A percentile compares a stretch with the other conserved stretches of the same genome.
Conservation (phyloP, 2,329 filamentous ascomycete genomes). For the Epicoccum nigrum region DNA sequence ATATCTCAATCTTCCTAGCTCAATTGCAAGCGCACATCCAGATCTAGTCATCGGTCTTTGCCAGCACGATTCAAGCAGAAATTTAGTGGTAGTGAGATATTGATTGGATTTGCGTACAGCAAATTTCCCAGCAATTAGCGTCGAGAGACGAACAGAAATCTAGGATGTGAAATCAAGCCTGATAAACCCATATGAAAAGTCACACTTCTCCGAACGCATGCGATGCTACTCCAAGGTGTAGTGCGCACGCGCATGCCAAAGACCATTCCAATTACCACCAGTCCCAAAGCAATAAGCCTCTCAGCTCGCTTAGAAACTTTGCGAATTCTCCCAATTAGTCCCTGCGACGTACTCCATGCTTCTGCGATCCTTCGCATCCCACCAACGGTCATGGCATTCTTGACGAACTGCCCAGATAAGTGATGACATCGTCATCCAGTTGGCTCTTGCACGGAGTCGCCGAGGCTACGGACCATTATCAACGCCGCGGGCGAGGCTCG, state of each 20-base stretch:
- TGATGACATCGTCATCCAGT: conserved; percentile 1
- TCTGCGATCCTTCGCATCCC: conserved; percentile 9
- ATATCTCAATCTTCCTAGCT: neutral
- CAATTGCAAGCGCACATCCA: neutral
- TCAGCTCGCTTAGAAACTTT: conserved; percentile 12
- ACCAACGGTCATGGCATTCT: conserved; percentile 6
- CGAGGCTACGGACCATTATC: conserved; percentile 4
- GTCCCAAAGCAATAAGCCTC: conserved; percentile 12
- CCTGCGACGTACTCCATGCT: neutral
- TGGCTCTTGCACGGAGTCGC: conserved; percentile 7
- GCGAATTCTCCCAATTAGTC: conserved; percentile 8
- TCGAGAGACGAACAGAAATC: neutral
- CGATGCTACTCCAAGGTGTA: conserved; percentile 11
- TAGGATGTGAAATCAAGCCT: conserved; percentile 1
- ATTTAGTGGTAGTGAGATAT: neutral
- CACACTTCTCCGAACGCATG: conserved; percentile 3
- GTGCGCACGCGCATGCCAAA: conserved; percentile 12
- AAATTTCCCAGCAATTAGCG: neutral
- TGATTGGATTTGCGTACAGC: neutral
- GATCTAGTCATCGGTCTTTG: neutral
- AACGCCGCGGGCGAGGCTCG: conserved; percentile 26
- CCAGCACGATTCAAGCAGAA: neutral
- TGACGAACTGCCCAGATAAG: conserved; percentile 2
- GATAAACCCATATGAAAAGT: neutral
- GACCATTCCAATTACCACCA: conserved; percentile 7